These are phyloP conservation scores for Scheffersomyces parashehatae DNA, from an alignment of 1,139 yeast genomes.

Conservation along the genomic window DNA sequence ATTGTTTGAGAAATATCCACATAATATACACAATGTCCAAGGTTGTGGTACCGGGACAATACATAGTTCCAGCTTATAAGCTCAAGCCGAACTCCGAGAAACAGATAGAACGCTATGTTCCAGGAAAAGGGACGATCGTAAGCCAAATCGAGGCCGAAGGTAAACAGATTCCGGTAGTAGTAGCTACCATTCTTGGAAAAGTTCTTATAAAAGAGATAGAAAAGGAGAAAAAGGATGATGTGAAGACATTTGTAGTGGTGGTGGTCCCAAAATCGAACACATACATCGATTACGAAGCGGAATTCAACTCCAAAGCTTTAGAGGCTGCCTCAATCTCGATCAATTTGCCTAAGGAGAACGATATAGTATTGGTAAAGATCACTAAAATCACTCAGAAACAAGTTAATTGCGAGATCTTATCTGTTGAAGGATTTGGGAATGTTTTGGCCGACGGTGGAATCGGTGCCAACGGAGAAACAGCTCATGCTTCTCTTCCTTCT, in stretches of 20 bases:
- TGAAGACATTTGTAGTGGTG: conserved; percentile 26
- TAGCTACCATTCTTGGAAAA: conserved; percentile 68
- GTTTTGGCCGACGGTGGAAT: conserved; percentile 63
- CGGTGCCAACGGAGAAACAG: conserved; percentile 58
- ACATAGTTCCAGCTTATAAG: conserved; percentile 38
- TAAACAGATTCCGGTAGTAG: conserved; percentile 48
- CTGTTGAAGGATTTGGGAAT: conserved; percentile 69
- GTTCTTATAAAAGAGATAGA: conserved; percentile 35
- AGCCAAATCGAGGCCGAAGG: conserved; percentile 27
- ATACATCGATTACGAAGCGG: conserved; percentile 32
- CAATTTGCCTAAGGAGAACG: conserved; percentile 80
- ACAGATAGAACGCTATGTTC: conserved; percentile 23
- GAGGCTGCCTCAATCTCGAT: conserved; percentile 31
- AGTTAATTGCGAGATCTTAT: conserved; percentile 80
- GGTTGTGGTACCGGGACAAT: conserved; percentile 79
- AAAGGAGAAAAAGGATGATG: conserved; percentile 13
- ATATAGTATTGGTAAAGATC: conserved; percentile 76
- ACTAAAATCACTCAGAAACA: conserved; percentile 67
- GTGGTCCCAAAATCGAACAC: conserved; percentile 34
- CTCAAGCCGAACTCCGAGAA: conserved; percentile 19
- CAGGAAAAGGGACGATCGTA: conserved; percentile 43
- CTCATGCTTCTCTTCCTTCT: conserved; percentile 35
- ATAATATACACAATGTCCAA: neutral
- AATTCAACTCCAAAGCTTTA: conserved; percentile 15
- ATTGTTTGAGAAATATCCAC: neutral